phyloP scores from a whole-genome alignment of 352 stramenopile species.

The Pythium inflatum region DNA sequence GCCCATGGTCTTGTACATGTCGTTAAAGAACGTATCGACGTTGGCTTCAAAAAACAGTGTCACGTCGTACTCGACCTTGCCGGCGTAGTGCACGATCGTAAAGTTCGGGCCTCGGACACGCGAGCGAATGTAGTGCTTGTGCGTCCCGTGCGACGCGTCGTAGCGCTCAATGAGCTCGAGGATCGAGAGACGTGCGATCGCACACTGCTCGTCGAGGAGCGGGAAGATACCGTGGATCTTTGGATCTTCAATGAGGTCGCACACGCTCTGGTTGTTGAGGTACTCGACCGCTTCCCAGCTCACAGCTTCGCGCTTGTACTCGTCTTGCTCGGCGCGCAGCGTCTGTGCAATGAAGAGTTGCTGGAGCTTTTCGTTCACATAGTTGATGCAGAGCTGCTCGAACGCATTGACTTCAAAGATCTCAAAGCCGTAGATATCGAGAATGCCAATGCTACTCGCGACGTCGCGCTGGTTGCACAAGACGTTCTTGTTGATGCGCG shows the following conservation, averaged over 20 bases:
- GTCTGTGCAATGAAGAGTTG: conserved; percentile 89
- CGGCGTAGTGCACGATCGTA: conserved; percentile 83
- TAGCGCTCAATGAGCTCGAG: conserved; percentile 80
- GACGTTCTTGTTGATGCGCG: conserved; percentile 85
- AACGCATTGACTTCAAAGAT: conserved; percentile 92
- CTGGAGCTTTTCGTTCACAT: conserved; percentile 89
- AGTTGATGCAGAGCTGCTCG: conserved; percentile 90
- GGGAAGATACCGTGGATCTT: conserved; percentile 84
- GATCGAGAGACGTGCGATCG: conserved; percentile 70
- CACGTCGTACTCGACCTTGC: conserved; percentile 88
- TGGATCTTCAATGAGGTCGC: conserved; percentile 86
- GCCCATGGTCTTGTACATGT: conserved; percentile 75
- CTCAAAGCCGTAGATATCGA: conserved; percentile 92
- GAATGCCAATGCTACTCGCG: conserved; percentile 83
- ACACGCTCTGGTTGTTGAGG: conserved; percentile 90
- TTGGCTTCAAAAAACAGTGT: conserved; percentile 86
- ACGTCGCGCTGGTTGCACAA: conserved; percentile 62
- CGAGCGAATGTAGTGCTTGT: conserved; percentile 79
- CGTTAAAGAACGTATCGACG: conserved; percentile 86
- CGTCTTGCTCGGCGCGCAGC: conserved; percentile 78
- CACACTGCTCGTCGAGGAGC: conserved; percentile 80
- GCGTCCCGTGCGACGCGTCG: conserved; percentile 66
- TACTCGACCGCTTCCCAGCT: conserved; percentile 79
- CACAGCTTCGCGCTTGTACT: conserved; percentile 75
- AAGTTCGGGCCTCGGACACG: conserved; percentile 76